Percentiles rank a stretch among this genome's conserved stretches.
These are phyloP conservation scores for Fusarium penzigii DNA, from an alignment of 2,329 filamentous ascomycete genomes.

Conservation along the genomic window DNA sequence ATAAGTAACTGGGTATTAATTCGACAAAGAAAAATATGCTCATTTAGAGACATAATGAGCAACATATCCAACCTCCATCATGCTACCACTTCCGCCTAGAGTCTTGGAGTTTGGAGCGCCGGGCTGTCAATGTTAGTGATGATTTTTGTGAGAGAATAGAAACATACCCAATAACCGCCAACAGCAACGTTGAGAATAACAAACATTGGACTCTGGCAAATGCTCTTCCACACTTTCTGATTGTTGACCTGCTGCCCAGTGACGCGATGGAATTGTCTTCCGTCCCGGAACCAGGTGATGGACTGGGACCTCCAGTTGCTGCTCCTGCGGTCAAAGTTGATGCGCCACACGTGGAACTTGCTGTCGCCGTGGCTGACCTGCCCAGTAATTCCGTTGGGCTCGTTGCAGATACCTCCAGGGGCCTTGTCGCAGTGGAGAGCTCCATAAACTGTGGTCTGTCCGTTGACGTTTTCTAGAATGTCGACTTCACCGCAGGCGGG, in stretches of 20 bases:
- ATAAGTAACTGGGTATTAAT: no score
- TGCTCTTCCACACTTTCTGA: constrained; percentile 47
- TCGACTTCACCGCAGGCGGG: constrained; percentile 58
- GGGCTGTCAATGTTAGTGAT: constrained; percentile 37
- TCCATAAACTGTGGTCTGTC: constrained; percentile 45
- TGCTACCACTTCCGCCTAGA: constrained; percentile 44
- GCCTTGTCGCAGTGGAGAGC: constrained; percentile 53
- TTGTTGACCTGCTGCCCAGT: constrained; percentile 47
- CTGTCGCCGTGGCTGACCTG: constrained; percentile 39
- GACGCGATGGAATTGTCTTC: constrained; percentile 43
- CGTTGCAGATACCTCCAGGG: constrained; percentile 51
- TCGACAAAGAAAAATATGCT: not conserved
- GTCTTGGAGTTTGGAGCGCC: constrained; percentile 51
- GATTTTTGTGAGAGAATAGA: not conserved
- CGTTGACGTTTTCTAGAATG: constrained; percentile 58
- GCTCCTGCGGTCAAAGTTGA: constrained; percentile 51
- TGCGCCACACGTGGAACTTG: constrained; percentile 50
- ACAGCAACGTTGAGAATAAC: constrained; percentile 58
- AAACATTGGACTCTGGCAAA: constrained; percentile 53
- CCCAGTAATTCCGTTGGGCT: constrained; percentile 45
- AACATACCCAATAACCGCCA: constrained; percentile 53
- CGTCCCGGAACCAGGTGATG: constrained; percentile 54
- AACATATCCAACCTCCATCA: constrained; percentile 56
- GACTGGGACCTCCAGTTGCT: constrained; percentile 48
- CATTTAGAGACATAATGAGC: constrained; percentile 40